Percentiles rank a stretch among this genome's conserved stretches.
Evolutionary conservation across 306 rosid genomes (phyloP).

Genomic region (Citrullus amarus): DNA sequence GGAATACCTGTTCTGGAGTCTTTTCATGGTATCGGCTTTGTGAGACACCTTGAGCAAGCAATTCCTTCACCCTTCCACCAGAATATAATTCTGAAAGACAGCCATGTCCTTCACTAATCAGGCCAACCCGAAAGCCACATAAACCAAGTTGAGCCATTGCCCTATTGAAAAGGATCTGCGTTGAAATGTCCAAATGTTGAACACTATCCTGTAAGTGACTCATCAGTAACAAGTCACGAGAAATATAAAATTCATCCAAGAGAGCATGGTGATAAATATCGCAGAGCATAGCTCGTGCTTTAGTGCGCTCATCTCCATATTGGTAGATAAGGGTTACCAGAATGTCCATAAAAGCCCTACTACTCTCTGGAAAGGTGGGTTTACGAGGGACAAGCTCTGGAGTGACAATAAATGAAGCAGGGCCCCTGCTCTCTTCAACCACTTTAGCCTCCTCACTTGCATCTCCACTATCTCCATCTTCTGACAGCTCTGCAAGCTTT

Average conservation of each 20-base stretch:
- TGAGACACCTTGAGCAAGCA: conserved; percentile 94
- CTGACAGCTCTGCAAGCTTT: conserved; percentile 62
- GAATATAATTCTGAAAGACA: conserved; percentile 89
- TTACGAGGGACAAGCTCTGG: conserved; percentile 78
- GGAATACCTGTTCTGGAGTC: conserved; percentile 91
- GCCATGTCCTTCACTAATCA: conserved; percentile 71
- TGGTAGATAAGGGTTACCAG: conserved; percentile 72
- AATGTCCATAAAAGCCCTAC: conserved; percentile 69
- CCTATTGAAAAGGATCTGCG: conserved; percentile 90
- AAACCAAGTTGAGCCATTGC: conserved; percentile 94
- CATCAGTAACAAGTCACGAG: conserved; percentile 92
- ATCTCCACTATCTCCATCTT: conserved; percentile 34
- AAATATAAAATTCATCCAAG: conserved; percentile 59
- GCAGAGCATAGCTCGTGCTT: conserved; percentile 96
- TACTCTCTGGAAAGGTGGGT: conserved; percentile 72
- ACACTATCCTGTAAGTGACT: conserved; percentile 88
- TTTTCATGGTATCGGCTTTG: conserved; percentile 94
- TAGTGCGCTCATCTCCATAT: conserved; percentile 83
- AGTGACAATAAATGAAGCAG: conserved; percentile 64
- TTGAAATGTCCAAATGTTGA: conserved; percentile 88
- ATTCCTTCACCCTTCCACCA: conserved; percentile 96
- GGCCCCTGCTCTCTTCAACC: conserved; percentile 52
- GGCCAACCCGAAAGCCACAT: conserved; percentile 76
- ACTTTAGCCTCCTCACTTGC: conserved; percentile 36
- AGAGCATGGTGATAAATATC: conserved; percentile 95